phyloP scores from a whole-genome alignment of 1,284 basidiomycete species.

The Ganoderma lucidum region DNA sequence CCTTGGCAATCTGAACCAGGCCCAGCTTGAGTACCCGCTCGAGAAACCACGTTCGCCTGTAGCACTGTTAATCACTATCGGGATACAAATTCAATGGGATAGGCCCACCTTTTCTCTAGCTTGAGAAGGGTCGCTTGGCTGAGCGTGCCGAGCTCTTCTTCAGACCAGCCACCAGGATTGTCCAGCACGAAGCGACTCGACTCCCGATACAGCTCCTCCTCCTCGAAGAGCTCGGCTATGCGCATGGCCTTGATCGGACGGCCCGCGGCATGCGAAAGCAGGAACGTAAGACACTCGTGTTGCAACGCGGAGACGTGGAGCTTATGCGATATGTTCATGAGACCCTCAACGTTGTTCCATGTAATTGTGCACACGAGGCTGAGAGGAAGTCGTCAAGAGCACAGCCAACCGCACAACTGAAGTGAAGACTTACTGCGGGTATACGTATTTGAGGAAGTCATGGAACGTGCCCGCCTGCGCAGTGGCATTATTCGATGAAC shows the following conservation, averaged over 20 bases:
- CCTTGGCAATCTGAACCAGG: conserved; percentile 84
- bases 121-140: conserved; percentile 85
- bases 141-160: conserved; percentile 82
- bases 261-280: conserved; percentile 90
- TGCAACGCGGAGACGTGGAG: conserved; percentile 85
- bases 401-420: not conserved
- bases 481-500: not conserved
- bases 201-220: conserved; percentile 90
- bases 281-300: conserved; percentile 83
- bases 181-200: conserved; percentile 90
- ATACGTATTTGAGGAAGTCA: conserved; percentile 87
- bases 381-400: conserved; percentile 10
- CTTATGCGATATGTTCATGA: conserved; percentile 88
- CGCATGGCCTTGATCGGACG: conserved; percentile 90
- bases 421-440: conserved; percentile 73
- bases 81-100: not conserved
- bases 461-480: conserved; percentile 79
- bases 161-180: conserved; percentile 86
- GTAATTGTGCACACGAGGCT: conserved; percentile 90
- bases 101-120: conserved; percentile 80
- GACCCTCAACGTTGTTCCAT: conserved; percentile 91
- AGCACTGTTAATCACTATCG: not conserved
- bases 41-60: conserved; percentile 90
- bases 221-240: conserved; percentile 87
- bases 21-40: conserved; percentile 94